These are phyloP conservation scores for Botrytis porri DNA, from an alignment of 2,329 filamentous ascomycete species.

Conservation along the genomic window DNA sequence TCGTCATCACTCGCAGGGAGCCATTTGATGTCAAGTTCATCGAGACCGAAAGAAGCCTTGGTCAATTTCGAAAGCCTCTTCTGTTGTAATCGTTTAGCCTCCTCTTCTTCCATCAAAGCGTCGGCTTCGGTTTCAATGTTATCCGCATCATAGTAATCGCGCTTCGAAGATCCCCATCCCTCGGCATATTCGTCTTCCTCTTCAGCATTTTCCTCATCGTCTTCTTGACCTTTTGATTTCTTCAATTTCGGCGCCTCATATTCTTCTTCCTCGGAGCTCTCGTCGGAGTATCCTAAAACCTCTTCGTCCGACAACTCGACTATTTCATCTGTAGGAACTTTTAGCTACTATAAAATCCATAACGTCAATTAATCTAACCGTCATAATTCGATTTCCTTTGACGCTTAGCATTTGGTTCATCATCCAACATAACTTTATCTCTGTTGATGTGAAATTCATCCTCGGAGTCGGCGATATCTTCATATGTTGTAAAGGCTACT, in stretches of 20 bases:
- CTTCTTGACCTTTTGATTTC: slow-evolving; percentile 50
- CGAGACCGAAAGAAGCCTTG: slow-evolving; percentile 90
- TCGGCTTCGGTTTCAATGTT: slow-evolving; percentile 60
- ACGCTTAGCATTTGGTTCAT: slow-evolving; percentile 75
- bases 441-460: slow-evolving; percentile 88
- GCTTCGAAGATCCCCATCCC: slow-evolving; percentile 84
- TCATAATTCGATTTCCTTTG: slow-evolving; percentile 68
- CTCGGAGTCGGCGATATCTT: slow-evolving; percentile 89
- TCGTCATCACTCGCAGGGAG: slow-evolving; percentile 36
- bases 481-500: slow-evolving; percentile 50
- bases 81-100: slow-evolving; percentile 82
- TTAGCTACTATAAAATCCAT: background rate
- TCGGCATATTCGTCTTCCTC: slow-evolving; percentile 57
- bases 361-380: slow-evolving; percentile 40
- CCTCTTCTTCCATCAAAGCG: slow-evolving; percentile 87
- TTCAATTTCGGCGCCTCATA: slow-evolving; percentile 21
- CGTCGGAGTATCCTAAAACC: slow-evolving; percentile 50
- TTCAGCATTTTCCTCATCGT: slow-evolving; percentile 51
- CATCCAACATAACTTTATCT: slow-evolving; percentile 83
- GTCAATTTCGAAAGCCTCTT: slow-evolving; percentile 88
- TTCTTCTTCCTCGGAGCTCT: slow-evolving; percentile 41
- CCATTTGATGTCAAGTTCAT: slow-evolving; percentile 74
- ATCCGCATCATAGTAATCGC: slow-evolving; percentile 93
- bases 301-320: slow-evolving; percentile 63
- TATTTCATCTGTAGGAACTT: slow-evolving; percentile 44